Evolutionary conservation across 768 basidiomycete species (phyloP), one percentile per base, ranked within the genome.

Genomic region (Cubamyces sp.): DNA sequence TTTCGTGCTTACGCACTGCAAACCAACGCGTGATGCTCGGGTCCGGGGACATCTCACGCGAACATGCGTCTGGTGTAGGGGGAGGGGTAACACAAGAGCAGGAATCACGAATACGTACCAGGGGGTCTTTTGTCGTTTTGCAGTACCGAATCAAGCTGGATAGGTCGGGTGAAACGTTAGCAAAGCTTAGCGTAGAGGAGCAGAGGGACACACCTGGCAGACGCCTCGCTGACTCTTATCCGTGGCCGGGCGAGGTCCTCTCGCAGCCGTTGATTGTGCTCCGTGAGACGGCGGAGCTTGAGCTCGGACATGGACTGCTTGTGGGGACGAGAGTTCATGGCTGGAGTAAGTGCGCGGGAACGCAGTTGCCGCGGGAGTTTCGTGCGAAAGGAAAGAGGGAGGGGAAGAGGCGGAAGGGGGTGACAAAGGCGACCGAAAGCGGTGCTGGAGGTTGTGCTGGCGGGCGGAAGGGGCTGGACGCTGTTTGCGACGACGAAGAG

Each of bases 241-340:
- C 96, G 82, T n/a, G 94, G 93, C 67, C 95, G 79, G 46, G 88
- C 86, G 64, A 98, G 78, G 75, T 98, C 96, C 72, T 97, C 96
- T 70, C 88, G 81, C 72, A 97, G 75, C 66, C 96, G 84, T 74
- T 92, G 88, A 72, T 96, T 98, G 78, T 97, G 94, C 78, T 98
- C 96, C 53, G 89, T 91, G 72, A 98, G 79, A 42, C 96, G 83
- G 40, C 95, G 87, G 65, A 97, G 87, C 84, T 96, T 97, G 73
- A 97, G 90, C 84, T 97, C 96, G 52, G 92, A 92, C 94, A 98
- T 96, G 70, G 93, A 92, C 84, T 95, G 94, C 84, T 91, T 91
- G 74, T 89, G 89, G 25, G 88, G 87, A 69, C 90, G 85, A 59
- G 85, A 79, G 74, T 86, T 90, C 90, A 91, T 91, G 40, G 66